Evolutionary conservation across 768 basidiomycete genomes (phyloP), one percentile per base, ranked within the genome.

Genomic region (Omphalotus guepiniiformis): DNA sequence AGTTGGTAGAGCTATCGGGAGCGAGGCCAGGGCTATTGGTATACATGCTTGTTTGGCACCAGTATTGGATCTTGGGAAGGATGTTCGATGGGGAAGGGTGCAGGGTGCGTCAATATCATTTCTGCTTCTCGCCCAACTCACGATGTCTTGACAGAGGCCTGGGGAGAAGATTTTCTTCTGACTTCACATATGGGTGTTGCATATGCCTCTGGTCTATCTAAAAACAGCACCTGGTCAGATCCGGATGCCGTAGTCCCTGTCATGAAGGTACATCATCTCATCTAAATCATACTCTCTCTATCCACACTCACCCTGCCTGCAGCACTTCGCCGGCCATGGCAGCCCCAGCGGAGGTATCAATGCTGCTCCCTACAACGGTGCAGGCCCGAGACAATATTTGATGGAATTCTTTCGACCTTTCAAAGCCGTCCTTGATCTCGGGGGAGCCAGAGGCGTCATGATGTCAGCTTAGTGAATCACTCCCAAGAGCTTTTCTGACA

Each of bases 11-110:
- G 59, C 59, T 8, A 58, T 61, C 11, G 59, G 55, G 2, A 50
- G 53, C 9, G 59, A 61, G 30, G 59, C 59, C 19, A 48, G 59
- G 12, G 53, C 53, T 11, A 57, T 61, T 36, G 59, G 59, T 4
- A 55, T 61, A 13, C 59, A 61, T 34, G 54, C 49, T 13, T 61
- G 59, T 44, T 46, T 61, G 6, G 46, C 55, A 28, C 59, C 59
- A 3, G 59, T 61, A n/a, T 51, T 61, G 3, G 59, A 61, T 55
- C 38, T 61, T 8, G 59, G 55, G n/a, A 61, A 61, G 44, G 59
- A 61, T 8, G 53, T 55, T 15, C 50, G 59, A 23, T 61, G 59
- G 59, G 59, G 59, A 2, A 21, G 59, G 13, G 57, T 58, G 4
- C 59, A 60, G 43, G 57, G 57, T 56, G 26, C 3, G 21, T 18